Evolutionary conservation across 768 basidiomycete species (phyloP).

Genomic region (Hemileccinum impolitum): DNA sequence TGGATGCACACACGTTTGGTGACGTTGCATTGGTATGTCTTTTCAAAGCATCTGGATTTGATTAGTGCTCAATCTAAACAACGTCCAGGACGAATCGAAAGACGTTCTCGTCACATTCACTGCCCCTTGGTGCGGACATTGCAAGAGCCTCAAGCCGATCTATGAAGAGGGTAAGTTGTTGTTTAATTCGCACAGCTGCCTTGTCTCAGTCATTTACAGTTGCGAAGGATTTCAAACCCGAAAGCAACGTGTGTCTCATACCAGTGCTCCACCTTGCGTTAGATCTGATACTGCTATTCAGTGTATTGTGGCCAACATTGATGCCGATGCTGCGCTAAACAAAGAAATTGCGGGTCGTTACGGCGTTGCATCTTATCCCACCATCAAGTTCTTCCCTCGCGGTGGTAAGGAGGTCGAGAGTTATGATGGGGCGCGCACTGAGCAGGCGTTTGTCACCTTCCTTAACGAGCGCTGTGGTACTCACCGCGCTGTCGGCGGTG

Average conservation of each 20-base stretch:
- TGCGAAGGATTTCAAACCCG: conserved; percentile 72
- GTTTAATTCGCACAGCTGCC: neutral
- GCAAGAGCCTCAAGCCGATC: conserved; percentile 84
- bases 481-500: conserved; percentile 77
- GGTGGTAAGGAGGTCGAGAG: conserved; percentile 56
- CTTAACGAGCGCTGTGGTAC: conserved; percentile 89
- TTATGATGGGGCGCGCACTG: conserved; percentile 71
- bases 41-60: conserved; percentile 12
- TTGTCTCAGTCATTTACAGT: conserved; percentile 39
- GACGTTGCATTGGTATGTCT: conserved; percentile 58
- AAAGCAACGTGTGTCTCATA: conserved; percentile 56
- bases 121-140: conserved; percentile 91
- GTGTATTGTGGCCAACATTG: conserved; percentile 89
- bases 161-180: conserved; percentile 66
- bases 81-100: conserved; percentile 57
- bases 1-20: conserved; percentile 74
- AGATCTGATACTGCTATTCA: conserved; percentile 29
- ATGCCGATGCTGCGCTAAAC: conserved; percentile 85
- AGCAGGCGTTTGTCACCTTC: conserved; percentile 72
- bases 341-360: conserved; percentile 66
- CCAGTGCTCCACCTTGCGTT: neutral
- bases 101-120: conserved; percentile 85
- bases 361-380: conserved; percentile 80
- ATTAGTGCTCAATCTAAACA: conserved; percentile 1
- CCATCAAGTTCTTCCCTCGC: conserved; percentile 92